phyloP scores from a whole-genome alignment of 2,329 filamentous ascomycete genomes.

The Verticillium longisporum region DNA sequence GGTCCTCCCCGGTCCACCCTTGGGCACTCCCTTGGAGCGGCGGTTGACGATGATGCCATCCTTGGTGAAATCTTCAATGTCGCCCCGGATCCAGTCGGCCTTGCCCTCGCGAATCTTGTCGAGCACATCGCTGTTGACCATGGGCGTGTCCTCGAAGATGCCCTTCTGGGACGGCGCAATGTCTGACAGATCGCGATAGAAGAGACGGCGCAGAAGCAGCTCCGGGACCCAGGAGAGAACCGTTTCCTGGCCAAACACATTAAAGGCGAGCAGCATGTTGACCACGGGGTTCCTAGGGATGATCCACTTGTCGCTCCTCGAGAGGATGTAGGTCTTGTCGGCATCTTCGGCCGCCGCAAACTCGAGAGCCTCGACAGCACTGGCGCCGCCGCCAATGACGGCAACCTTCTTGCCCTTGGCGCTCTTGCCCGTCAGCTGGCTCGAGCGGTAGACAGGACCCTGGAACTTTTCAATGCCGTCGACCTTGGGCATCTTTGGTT shows the following conservation, averaged over 20 bases:
- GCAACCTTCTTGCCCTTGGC: slow-evolving; percentile 69
- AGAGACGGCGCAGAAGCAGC: slow-evolving; percentile 65
- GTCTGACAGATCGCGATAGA: slow-evolving; percentile 74
- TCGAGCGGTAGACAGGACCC: slow-evolving; percentile 69
- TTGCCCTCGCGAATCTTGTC: slow-evolving; percentile 64
- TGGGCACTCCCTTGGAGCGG: slow-evolving; percentile 64
- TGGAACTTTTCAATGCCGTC: slow-evolving; percentile 66
- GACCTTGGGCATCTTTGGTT: slow-evolving; percentile 65
- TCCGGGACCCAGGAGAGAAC: slow-evolving; percentile 73
- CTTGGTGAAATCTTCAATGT: slow-evolving; percentile 61
- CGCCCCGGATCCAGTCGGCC: slow-evolving; percentile 75
- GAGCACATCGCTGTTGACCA: slow-evolving; percentile 81
- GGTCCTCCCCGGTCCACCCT: slow-evolving; percentile 65
- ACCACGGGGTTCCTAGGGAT: slow-evolving; percentile 74
- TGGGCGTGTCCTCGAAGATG: slow-evolving; percentile 77
- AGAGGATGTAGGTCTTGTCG: slow-evolving; percentile 62
- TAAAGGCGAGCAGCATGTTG: slow-evolving; percentile 66
- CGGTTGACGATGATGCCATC: slow-evolving; percentile 65
- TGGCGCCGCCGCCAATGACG: slow-evolving; percentile 73
- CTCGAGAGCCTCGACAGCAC: slow-evolving; percentile 75
- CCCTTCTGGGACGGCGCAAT: slow-evolving; percentile 64
- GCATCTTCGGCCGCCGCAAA: slow-evolving; percentile 65
- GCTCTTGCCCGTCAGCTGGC: slow-evolving; percentile 62
- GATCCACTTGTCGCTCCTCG: slow-evolving; percentile 80
- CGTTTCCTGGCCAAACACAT: slow-evolving; percentile 74